Conservation (phyloP, 768 basidiomycete genomes). For the Collybia sordida region DNA sequence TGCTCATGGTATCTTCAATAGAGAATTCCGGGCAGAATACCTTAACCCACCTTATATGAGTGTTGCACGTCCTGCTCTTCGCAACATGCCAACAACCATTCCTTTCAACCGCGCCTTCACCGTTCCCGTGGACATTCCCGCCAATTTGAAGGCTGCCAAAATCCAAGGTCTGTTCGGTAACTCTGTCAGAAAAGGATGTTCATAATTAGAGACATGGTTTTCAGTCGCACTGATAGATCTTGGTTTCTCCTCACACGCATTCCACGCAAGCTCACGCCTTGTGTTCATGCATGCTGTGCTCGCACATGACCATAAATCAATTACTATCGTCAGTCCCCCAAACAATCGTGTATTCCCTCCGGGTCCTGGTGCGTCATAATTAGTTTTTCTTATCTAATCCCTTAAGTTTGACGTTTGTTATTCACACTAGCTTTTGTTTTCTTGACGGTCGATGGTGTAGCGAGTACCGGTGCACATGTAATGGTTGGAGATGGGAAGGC, state of each 20-base stretch:
- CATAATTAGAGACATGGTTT: neutral
- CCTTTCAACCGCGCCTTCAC: conserved; percentile 35
- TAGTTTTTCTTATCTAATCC: too few species aligned
- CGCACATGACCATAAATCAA: neutral
- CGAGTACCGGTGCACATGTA: too few species aligned
- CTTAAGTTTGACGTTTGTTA: too few species aligned
- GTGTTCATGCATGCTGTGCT: neutral
- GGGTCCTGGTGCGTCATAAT: too few species aligned
- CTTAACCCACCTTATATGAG: conserved; percentile 43
- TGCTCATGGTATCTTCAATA: conserved; percentile 15
- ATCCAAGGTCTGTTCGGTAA: conserved; percentile 23
- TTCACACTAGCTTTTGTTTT: too few species aligned
- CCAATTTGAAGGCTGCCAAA: conserved; percentile 18
- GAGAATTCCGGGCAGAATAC: conserved; percentile 42
- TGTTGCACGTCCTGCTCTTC: conserved; percentile 29
- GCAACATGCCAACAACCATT: conserved; percentile 33
- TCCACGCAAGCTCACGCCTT: too few species aligned
- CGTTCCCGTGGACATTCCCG: conserved; percentile 30
- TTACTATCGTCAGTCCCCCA: neutral
- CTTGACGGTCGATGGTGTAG: too few species aligned
- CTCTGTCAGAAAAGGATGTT: neutral
- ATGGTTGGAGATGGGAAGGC: too few species aligned
- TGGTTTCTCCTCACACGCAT: conserved; percentile 40
- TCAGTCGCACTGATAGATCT: conserved; percentile 39
- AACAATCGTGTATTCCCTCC: too few species aligned